phyloP scores from a whole-genome alignment of 495 filamentous ascomycete species.

The Elasticomyces elasticus region DNA sequence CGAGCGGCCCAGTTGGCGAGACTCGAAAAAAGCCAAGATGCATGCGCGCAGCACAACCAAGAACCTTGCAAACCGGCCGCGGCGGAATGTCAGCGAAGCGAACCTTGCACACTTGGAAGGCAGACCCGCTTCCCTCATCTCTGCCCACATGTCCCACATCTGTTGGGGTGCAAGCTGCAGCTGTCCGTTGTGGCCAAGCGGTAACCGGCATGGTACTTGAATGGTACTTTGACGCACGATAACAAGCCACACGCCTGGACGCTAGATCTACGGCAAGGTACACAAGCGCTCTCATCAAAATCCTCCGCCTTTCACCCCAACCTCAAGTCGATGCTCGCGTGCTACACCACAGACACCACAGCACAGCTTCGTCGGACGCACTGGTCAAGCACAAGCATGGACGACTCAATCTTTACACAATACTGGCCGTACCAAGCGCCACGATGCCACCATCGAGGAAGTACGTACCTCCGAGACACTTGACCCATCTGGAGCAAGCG shows the following conservation, averaged over 20 bases:
- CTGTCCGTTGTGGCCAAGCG: not conserved
- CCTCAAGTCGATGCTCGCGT: not conserved
- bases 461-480: too few species aligned
- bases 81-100: not conserved
- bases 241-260: not conserved
- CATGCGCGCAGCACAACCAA: not conserved
- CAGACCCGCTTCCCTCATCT: not conserved
- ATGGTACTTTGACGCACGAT: not conserved
- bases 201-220: not conserved
- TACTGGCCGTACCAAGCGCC: too few species aligned
- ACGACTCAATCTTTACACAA: too few species aligned
- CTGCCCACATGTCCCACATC: not conserved
- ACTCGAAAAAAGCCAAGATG: not conserved
- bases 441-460: too few species aligned
- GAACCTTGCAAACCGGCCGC: not conserved
- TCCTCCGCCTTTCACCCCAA: not conserved
- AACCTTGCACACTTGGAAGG: not conserved
- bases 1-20: not conserved
- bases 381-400: too few species aligned
- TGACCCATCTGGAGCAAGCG: not conserved
- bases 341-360: not conserved
- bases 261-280: not conserved
- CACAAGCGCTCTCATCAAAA: not conserved
- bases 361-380: too few species aligned
- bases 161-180: not conserved